phyloP scores from a whole-genome alignment of 2,329 filamentous ascomycete species.

The Blumeriella jaapii region DNA sequence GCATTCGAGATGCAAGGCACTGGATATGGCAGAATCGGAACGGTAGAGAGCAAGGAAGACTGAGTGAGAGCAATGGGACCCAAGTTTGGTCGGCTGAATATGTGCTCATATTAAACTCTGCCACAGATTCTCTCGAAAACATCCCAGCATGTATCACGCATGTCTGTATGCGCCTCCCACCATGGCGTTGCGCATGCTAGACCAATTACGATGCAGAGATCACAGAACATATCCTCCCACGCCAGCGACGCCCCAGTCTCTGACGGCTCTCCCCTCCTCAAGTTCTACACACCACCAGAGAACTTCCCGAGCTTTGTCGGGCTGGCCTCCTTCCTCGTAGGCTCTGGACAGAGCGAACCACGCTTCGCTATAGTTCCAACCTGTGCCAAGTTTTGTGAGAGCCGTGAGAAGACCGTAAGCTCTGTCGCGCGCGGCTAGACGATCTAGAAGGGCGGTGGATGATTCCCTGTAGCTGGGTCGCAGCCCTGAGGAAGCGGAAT shows the following conservation, averaged over 20 bases:
- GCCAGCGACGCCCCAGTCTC: constrained; percentile 64
- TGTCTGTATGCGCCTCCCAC: too few species aligned
- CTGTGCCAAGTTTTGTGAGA: constrained; percentile 72
- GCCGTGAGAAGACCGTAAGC: constrained; percentile 74
- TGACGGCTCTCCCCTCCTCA: constrained; percentile 71
- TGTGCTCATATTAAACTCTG: too few species aligned
- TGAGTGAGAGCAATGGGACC: too few species aligned
- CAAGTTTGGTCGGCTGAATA: too few species aligned
- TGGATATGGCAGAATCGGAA: too few species aligned
- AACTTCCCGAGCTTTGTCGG: constrained; percentile 80
- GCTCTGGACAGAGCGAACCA: constrained; percentile 84
- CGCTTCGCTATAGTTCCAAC: constrained; percentile 88
- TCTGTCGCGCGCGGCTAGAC: constrained; percentile 80
- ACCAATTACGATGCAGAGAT: too few species aligned
- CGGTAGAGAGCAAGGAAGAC: too few species aligned
- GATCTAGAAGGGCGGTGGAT: constrained; percentile 37
- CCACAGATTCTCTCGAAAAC: too few species aligned
- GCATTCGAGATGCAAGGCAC: too few species aligned
- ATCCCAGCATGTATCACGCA: too few species aligned
- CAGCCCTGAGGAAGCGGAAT: constrained; percentile 6
- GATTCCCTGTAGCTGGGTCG: constrained; percentile 15
- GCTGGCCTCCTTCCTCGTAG: constrained; percentile 76
- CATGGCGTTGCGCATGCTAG: too few species aligned
- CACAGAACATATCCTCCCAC: constrained; percentile 37
- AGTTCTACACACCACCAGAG: constrained; percentile 97